Percentiles rank a stretch among this genome's conserved stretches.
phyloP scores from a whole-genome alignment of 345 rosid species.

The Corymbia maculata region DNA sequence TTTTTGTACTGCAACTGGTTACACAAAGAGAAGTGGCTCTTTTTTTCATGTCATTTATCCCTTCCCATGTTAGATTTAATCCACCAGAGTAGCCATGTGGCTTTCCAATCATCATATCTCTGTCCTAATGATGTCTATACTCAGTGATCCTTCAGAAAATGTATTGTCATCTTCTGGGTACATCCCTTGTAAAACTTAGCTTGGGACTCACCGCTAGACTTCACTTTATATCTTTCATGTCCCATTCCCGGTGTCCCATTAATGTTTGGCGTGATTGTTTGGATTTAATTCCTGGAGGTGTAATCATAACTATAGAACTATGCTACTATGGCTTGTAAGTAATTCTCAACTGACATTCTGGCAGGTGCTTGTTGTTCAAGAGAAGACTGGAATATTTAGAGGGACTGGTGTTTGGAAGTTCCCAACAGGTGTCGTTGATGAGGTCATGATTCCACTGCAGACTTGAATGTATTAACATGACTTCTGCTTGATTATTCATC shows the following conservation, averaged over 20 bases:
- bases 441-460: constrained; percentile 24
- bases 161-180: neutral
- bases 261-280: neutral
- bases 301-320: neutral
- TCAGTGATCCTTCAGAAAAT: neutral
- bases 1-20: neutral
- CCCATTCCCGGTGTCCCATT: neutral
- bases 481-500: neutral
- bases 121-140: neutral
- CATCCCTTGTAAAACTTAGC: neutral
- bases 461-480: neutral
- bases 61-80: neutral
- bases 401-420: constrained; percentile 75
- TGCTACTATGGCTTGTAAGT: neutral
- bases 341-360: neutral
- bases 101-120: neutral
- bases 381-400: constrained; percentile 44
- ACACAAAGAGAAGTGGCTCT: neutral
- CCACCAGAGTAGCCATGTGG: neutral
- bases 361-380: constrained; percentile 79
- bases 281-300: neutral
- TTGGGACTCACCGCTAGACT: neutral
- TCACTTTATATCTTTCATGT: neutral
- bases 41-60: neutral
- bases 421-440: constrained; percentile 77